Evolutionary conservation across 495 filamentous ascomycete species (phyloP).

Genomic region (Daldinia vernicosa): DNA sequence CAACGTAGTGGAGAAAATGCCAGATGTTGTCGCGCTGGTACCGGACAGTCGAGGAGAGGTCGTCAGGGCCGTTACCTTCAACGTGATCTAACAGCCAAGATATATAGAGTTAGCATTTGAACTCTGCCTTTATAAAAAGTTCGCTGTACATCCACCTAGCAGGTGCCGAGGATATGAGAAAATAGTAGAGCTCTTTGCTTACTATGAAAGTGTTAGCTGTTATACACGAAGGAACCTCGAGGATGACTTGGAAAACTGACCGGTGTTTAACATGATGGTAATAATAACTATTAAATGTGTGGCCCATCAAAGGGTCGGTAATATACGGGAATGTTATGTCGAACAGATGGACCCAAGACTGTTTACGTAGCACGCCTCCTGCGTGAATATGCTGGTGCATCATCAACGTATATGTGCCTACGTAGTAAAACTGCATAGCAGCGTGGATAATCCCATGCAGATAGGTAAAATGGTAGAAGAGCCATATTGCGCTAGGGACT

Average conservation of each 20-base stretch:
- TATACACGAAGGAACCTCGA: neutral
- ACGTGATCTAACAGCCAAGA: constrained; percentile 63
- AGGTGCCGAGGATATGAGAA: neutral
- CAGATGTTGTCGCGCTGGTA: constrained; percentile 74
- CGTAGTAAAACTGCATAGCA: constrained; percentile 68
- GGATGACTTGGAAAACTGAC: neutral
- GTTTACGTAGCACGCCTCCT: constrained; percentile 68
- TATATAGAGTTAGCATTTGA: neutral
- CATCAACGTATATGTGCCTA: constrained; percentile 79
- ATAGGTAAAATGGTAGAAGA: constrained; percentile 72
- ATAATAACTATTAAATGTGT: constrained; percentile 85
- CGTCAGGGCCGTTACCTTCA: constrained; percentile 79
- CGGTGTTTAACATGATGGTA: constrained; percentile 86
- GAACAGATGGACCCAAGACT: constrained; percentile 43
- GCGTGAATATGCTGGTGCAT: constrained; percentile 86
- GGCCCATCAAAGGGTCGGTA: constrained; percentile 77
- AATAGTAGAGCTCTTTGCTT: constrained; percentile 1
- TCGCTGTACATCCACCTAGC: neutral
- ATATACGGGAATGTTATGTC: constrained; percentile 76
- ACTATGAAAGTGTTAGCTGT: neutral
- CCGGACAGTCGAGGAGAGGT: constrained; percentile 77
- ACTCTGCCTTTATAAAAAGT: neutral
- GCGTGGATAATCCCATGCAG: constrained; percentile 70
- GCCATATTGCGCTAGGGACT: constrained; percentile 69
- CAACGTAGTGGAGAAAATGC: constrained; percentile 73